Evolutionary conservation across 192 early-diverging fungal species (phyloP).

Genomic region (Podila epicladia): DNA sequence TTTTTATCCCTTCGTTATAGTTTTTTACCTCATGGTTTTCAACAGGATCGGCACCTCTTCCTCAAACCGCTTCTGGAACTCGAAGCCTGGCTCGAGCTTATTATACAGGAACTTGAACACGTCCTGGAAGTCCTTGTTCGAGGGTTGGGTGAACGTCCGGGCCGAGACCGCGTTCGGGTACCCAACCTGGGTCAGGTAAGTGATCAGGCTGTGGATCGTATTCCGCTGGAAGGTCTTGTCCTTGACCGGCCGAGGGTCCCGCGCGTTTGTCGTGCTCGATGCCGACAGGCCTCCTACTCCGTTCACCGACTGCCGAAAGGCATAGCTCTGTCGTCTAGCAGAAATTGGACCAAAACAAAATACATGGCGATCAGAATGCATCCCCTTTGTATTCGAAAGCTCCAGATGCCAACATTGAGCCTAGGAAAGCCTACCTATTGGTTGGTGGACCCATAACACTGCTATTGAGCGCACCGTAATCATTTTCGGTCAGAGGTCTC

Average conservation of each 20-base stretch:
- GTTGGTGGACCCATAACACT: slow-evolving; percentile 42
- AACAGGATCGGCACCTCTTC: slow-evolving; percentile 74
- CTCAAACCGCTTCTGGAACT: slow-evolving; percentile 71
- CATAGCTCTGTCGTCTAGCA: slow-evolving; percentile 10
- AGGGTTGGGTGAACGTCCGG: slow-evolving; percentile 59
- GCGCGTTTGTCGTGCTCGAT: neutral
- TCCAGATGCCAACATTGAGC: too few relatives aligned
- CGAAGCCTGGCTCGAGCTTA: slow-evolving; percentile 66
- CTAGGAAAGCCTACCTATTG: neutral
- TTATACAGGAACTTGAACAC: slow-evolving; percentile 81
- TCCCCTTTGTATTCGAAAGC: too few relatives aligned
- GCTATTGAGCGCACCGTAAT: slow-evolving; percentile 21
- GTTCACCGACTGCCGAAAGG: slow-evolving; percentile 23
- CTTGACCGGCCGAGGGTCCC: slow-evolving; percentile 53
- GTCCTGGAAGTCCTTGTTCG: slow-evolving; percentile 71
- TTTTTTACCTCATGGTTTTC: slow-evolving; percentile 58
- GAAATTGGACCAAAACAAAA: neutral
- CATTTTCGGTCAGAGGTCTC: slow-evolving; percentile 19
- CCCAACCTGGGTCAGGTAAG: slow-evolving; percentile 65
- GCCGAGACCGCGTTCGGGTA: slow-evolving; percentile 54
- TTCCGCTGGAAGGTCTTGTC: slow-evolving; percentile 56
- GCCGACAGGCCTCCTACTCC: slow-evolving; percentile 5
- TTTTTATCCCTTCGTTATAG: neutral
- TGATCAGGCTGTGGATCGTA: slow-evolving; percentile 61
- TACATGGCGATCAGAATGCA: neutral